These are phyloP conservation scores for Fagus crenata DNA, from an alignment of 306 rosid species.

Conservation along the genomic window DNA sequence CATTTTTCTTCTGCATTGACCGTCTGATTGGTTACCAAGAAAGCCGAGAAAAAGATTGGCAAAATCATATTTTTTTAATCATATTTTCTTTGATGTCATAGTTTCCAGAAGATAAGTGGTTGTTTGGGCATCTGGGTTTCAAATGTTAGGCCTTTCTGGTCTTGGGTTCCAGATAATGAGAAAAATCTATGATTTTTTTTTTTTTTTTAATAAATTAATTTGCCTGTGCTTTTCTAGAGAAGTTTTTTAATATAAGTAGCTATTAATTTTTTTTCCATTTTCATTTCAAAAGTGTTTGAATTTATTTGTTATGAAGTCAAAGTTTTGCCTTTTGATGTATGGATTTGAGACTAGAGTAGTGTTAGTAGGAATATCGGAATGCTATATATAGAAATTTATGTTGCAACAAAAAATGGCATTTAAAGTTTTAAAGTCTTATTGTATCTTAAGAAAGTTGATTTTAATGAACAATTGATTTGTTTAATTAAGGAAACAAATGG, in stretches of 20 bases:
- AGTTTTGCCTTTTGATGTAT: background rate
- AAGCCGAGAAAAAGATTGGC: background rate
- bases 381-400: background rate
- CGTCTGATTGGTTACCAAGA: conserved; percentile 17
- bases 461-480: background rate
- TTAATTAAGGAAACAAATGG: background rate
- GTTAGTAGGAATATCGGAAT: background rate
- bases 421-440: background rate
- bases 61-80: background rate
- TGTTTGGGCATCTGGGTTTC: conserved; percentile 2
- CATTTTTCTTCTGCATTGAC: background rate
- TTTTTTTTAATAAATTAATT: background rate
- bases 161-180: conserved; percentile 4
- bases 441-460: background rate
- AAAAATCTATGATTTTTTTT: background rate
- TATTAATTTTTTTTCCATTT: background rate
- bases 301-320: background rate
- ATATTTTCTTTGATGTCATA: background rate
- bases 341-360: background rate
- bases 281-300: background rate
- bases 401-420: background rate
- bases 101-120: background rate
- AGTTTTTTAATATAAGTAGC: background rate
- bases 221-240: background rate
- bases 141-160: background rate